Conservation (phyloP, 2,329 filamentous ascomycete genomes). For the Fusarium brachygibbosum region DNA sequence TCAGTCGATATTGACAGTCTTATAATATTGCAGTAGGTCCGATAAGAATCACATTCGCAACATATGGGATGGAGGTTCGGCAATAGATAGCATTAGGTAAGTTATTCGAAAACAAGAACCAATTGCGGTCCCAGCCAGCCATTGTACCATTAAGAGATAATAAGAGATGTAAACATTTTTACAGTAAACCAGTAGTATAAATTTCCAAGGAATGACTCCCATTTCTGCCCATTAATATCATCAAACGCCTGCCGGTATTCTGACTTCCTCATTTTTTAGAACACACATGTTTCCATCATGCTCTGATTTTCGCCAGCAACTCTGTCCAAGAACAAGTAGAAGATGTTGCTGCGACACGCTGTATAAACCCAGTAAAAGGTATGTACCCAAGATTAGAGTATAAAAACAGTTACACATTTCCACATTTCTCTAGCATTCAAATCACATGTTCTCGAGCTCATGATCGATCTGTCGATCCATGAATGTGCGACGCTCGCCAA, state of each 20-base stretch:
- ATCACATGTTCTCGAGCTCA: slow-evolving; percentile 92
- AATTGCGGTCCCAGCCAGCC: slow-evolving; percentile 33
- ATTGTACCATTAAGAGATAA: slow-evolving; percentile 43
- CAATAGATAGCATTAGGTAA: slow-evolving; percentile 27
- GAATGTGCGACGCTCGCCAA: slow-evolving; percentile 87
- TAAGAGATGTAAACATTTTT: slow-evolving; percentile 40
- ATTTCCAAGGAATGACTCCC: slow-evolving; percentile 46
- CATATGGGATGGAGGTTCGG: slow-evolving; percentile 1
- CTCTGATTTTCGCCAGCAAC: slow-evolving; percentile 22
- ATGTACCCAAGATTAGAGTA: slow-evolving; percentile 44
- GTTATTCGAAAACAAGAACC: slow-evolving; percentile 27
- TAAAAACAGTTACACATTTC: slow-evolving; percentile 25
- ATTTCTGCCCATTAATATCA: slow-evolving; percentile 39
- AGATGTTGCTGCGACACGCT: slow-evolving; percentile 19
- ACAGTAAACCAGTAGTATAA: slow-evolving; percentile 41
- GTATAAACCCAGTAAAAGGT: slow-evolving; percentile 38
- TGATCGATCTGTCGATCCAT: slow-evolving; percentile 94
- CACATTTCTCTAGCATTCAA: slow-evolving; percentile 6
- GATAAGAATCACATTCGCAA: not conserved
- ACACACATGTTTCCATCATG: slow-evolving; percentile 28
- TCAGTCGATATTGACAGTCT: not conserved
- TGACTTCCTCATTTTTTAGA: slow-evolving; percentile 44
- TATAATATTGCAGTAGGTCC: too few relatives aligned
- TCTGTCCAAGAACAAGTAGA: slow-evolving; percentile 17
- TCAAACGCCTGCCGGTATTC: slow-evolving; percentile 43